Conservation (phyloP, 1,284 basidiomycete genomes). For the Tremellales sp. region DNA sequence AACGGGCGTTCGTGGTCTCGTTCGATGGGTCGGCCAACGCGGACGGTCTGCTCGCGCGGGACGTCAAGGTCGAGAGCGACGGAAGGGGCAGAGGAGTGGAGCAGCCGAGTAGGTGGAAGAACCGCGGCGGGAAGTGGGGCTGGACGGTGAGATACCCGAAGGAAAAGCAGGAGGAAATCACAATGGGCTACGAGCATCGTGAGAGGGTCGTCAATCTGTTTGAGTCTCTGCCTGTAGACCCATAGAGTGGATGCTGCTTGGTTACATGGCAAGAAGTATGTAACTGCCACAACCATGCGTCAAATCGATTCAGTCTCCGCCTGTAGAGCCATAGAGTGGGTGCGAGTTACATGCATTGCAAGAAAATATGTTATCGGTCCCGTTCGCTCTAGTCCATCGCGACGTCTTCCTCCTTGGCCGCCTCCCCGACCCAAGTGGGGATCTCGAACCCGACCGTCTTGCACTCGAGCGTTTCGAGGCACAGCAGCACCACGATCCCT, state of each 20-base stretch:
- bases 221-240: slow-evolving; percentile 13
- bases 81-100: slow-evolving; percentile 19
- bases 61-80: too few relatives aligned
- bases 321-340: background rate
- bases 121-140: slow-evolving; percentile 30
- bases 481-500: slow-evolving; percentile 61
- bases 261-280: background rate
- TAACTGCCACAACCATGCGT: background rate
- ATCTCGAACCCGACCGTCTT: slow-evolving; percentile 48
- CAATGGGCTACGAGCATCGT: slow-evolving; percentile 39
- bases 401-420: slow-evolving; percentile 3
- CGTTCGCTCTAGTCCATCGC: slow-evolving; percentile 2
- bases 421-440: slow-evolving; percentile 41
- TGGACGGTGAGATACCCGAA: slow-evolving; percentile 37
- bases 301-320: background rate
- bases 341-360: background rate
- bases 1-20: slow-evolving; percentile 41
- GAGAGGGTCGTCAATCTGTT: slow-evolving; percentile 30
- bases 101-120: slow-evolving; percentile 27
- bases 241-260: background rate
- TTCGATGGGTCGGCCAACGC: slow-evolving; percentile 38
- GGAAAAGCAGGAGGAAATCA: slow-evolving; percentile 16
- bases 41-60: too few relatives aligned
- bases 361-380: background rate
- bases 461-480: slow-evolving; percentile 57